Conservation (phyloP, 2,329 filamentous ascomycete genomes). For the Talaromyces sp. region DNA sequence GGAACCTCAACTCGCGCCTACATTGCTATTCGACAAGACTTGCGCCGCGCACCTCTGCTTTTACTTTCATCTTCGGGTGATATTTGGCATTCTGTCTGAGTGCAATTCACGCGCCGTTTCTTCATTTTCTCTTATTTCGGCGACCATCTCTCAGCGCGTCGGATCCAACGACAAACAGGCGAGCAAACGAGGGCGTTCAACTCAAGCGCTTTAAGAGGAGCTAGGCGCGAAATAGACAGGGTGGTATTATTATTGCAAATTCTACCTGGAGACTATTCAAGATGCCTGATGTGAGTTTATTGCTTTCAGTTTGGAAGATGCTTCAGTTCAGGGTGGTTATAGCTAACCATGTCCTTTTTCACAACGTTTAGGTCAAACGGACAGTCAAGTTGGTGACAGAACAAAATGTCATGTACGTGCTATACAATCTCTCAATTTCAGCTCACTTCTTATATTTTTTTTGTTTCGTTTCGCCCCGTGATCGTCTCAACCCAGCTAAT, state of each 20-base stretch:
- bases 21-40: not conserved
- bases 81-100: not conserved
- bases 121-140: not conserved
- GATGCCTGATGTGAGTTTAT: constrained; percentile 41
- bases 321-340: not conserved
- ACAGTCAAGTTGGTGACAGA: constrained; percentile 89
- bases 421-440: constrained; percentile 3
- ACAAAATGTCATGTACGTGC: constrained; percentile 77
- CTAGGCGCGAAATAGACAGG: not conserved
- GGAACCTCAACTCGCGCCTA: not conserved
- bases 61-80: not conserved
- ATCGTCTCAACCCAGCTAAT: not conserved
- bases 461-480: not conserved
- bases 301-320: not conserved
- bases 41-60: not conserved
- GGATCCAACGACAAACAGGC: not conserved
- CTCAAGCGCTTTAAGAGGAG: not conserved
- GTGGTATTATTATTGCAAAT: not conserved
- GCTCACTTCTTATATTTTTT: not conserved
- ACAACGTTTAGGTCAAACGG: constrained; percentile 61
- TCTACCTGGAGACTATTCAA: constrained; percentile 16
- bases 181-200: not conserved
- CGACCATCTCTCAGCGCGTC: not conserved
- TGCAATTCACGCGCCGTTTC: not conserved
- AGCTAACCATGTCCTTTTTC: not conserved